phyloP scores from a whole-genome alignment of 2,329 filamentous ascomycete genomes.

The Fusarium sp. region DNA sequence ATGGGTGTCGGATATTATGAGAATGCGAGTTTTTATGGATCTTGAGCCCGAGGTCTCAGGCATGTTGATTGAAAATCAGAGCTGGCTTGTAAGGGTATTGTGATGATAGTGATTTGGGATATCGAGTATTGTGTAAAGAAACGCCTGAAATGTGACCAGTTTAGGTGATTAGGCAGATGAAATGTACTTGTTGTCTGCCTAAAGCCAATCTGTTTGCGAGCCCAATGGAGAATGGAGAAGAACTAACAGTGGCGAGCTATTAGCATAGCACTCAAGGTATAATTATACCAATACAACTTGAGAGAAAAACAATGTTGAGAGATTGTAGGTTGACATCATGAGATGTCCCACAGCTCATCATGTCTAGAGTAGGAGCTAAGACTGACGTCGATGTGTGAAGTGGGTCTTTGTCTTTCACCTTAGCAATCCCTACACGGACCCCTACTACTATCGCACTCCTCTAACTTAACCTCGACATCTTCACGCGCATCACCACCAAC shows the following conservation, averaged over 20 bases:
- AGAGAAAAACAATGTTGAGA: background rate
- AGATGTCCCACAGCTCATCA: background rate
- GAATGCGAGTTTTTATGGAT: constrained; percentile 55
- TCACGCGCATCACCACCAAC: constrained; percentile 11
- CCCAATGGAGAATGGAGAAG: background rate
- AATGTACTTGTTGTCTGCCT: background rate
- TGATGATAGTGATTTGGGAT: background rate
- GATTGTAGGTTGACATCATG: constrained; percentile 6
- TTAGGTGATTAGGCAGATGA: too few relatives aligned
- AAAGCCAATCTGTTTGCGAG: background rate
- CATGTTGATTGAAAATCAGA: constrained; percentile 16
- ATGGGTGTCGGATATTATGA: constrained; percentile 60
- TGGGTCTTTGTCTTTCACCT: constrained; percentile 15
- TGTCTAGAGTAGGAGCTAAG: background rate
- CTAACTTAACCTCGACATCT: constrained; percentile 15
- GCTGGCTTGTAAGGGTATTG: background rate
- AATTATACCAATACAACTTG: background rate
- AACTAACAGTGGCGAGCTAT: too few relatives aligned
- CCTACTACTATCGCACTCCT: constrained; percentile 11
- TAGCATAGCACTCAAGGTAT: too few relatives aligned
- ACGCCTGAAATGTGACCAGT: background rate
- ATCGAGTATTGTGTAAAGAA: background rate
- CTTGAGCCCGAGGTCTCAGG: constrained; percentile 7
- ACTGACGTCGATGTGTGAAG: constrained; percentile 31
- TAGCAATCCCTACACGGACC: background rate